Evolutionary conservation across 1,284 basidiomycete genomes (phyloP), one percentile per base, ranked within the genome.

Genomic region (Moesziomyces antarcticus): DNA sequence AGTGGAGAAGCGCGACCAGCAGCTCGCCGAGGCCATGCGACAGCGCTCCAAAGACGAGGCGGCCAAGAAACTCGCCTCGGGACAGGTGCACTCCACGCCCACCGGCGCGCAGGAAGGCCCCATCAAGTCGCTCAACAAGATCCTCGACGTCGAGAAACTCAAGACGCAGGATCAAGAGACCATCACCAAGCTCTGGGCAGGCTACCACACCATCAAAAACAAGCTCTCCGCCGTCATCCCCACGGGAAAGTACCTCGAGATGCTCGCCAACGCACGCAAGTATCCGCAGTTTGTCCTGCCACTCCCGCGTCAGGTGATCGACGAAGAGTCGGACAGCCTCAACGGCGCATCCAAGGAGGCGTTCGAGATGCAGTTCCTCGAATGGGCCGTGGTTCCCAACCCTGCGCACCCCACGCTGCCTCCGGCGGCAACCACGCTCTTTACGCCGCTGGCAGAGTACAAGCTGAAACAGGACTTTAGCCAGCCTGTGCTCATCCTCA

Each of bases 361-460:
- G 6, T 82, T 77, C 45, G 82, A 84, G 58, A 83, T 84, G 62
- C 65, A 81, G 37, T 82, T 73, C 54, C 48, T 82, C 57, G 77
- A 84, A 50, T 84, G 82, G 82, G 72, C 66, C 4, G 50, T 78
- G 25, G 45, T 83, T 9, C 78, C 80, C 16, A 49, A 58, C 51
- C 16, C 62, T 9, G 43, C 59, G 33, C 46, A 37, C 10, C 37
- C 46, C 20, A 51, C 51, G 14, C 49, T 56, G 21, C 66, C 62
- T n/a, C 70, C 72, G 9, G 48, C 67, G 3, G 72, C 74, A 1
- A 67, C 71, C 11, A 81, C 93, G 1, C 88, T 99, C 53, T 97
- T 97, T 86, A 96, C 96, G 0, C 92, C 96, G 5, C 87, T 98
- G 51, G 91, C 93, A 75, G 96, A 98, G 86, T 99, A 94, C 88